phyloP scores from a whole-genome alignment of 495 filamentous ascomycete genomes.

The Penicillium parvum region DNA sequence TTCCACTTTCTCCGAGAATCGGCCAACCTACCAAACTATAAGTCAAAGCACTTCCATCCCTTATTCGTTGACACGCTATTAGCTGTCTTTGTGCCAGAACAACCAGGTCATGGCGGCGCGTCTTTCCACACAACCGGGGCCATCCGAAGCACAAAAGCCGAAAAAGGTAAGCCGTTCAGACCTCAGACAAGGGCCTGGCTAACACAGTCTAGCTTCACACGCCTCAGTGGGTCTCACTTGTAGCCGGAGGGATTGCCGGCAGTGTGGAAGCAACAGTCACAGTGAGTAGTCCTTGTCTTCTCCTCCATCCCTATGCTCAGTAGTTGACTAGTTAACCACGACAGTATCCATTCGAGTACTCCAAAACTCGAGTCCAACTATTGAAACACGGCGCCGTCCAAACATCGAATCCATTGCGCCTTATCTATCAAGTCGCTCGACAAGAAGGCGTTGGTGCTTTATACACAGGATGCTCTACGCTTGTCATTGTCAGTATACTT shows the following conservation, averaged over 20 bases:
- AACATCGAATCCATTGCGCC: constrained; percentile 49
- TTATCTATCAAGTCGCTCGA: constrained; percentile 45
- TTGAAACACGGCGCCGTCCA: constrained; percentile 39
- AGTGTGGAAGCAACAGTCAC: constrained; percentile 52
- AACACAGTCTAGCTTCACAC: constrained; percentile 8
- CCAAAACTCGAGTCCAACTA: constrained; percentile 62
- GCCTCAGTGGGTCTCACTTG: constrained; percentile 41
- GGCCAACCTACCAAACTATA: constrained; percentile 1
- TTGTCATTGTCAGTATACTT: constrained; percentile 39
- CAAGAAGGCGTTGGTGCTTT: constrained; percentile 55
- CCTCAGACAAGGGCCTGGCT: too few relatives aligned
- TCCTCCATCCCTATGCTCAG: background rate
- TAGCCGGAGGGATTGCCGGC: constrained; percentile 52
- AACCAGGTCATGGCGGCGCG: background rate
- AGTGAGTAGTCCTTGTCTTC: constrained; percentile 14
- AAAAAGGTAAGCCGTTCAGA: constrained; percentile 2
- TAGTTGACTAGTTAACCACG: background rate
- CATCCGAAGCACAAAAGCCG: background rate
- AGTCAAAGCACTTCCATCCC: background rate
- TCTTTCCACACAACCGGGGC: background rate
- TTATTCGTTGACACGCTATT: too few relatives aligned
- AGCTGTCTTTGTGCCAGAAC: background rate
- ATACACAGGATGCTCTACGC: constrained; percentile 60
- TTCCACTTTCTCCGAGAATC: constrained; percentile 1
- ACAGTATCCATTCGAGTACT: constrained; percentile 65